These are phyloP conservation scores for Candida manassasensis DNA, from an alignment of 805 yeast genomes.

Conservation along the genomic window DNA sequence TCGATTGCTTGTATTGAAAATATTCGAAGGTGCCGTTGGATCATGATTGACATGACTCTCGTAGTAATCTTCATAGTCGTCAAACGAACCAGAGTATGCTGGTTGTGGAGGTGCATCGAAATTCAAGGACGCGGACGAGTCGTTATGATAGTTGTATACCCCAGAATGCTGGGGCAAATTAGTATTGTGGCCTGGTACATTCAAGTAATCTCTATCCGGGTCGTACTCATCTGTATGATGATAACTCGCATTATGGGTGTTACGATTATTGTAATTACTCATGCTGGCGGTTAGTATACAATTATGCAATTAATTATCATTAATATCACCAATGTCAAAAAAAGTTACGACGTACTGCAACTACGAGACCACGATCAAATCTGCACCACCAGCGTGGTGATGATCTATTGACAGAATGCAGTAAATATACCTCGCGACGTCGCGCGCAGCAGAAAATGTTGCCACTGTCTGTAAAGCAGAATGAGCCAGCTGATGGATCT, in stretches of 20 bases:
- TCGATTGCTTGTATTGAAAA: conserved; percentile 1
- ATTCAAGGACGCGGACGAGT: conserved; percentile 3
- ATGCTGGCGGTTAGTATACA: conserved; percentile 1
- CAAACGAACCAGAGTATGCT: conserved; percentile 4
- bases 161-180: conserved; percentile 4
- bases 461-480: too few relatives aligned
- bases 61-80: conserved; percentile 3
- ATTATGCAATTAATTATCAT: not conserved
- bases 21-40: conserved; percentile 2
- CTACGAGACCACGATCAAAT: too few relatives aligned
- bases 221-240: conserved; percentile 3
- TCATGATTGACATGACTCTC: not conserved
- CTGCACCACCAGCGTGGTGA: too few relatives aligned
- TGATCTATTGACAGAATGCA: too few relatives aligned
- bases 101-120: conserved; percentile 3
- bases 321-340: not conserved
- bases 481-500: too few relatives aligned
- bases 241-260: not conserved
- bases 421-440: too few relatives aligned
- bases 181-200: not conserved
- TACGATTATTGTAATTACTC: conserved; percentile 3
- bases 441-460: too few relatives aligned
- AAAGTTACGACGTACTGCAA: too few relatives aligned
- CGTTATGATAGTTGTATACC: conserved; percentile 1
- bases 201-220: conserved; percentile 1